Conservation (phyloP, 2,329 filamentous ascomycete genomes). For the Arthroderma sp. region DNA sequence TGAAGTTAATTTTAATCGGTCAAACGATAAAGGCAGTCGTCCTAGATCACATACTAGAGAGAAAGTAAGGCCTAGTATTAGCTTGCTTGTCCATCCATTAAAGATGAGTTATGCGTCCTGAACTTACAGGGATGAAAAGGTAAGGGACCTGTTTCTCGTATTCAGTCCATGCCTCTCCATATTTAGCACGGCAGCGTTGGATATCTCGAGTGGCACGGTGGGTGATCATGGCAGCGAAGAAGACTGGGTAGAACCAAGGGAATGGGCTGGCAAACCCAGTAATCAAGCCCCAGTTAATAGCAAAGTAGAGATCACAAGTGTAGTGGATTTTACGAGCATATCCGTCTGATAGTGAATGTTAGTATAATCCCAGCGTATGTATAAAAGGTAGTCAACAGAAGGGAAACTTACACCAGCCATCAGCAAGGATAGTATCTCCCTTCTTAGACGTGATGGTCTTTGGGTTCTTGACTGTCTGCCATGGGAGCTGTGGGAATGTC, state of each 20-base stretch:
- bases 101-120: background rate
- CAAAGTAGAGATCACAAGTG: conserved; percentile 67
- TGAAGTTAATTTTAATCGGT: background rate
- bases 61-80: background rate
- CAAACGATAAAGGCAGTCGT: background rate
- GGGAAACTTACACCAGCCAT: conserved; percentile 61
- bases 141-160: conserved; percentile 72
- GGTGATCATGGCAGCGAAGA: conserved; percentile 68
- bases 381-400: background rate
- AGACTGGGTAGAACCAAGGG: conserved; percentile 79
- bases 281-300: conserved; percentile 65
- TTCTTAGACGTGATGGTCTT: conserved; percentile 60
- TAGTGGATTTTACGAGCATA: conserved; percentile 72
- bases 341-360: conserved; percentile 39
- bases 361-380: too few relatives aligned
- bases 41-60: background rate
- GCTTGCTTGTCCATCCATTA: background rate
- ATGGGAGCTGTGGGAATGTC: conserved; percentile 83
- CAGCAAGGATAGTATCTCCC: conserved; percentile 65
- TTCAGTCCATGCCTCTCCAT: conserved; percentile 69
- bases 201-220: conserved; percentile 69
- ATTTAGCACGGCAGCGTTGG: conserved; percentile 61
- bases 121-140: conserved; percentile 62
- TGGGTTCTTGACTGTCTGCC: conserved; percentile 71
- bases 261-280: conserved; percentile 71